Evolutionary conservation across 2,329 filamentous ascomycete genomes (phyloP), one percentile per base, ranked within the genome.

Genomic region (Fusarium falciforme): DNA sequence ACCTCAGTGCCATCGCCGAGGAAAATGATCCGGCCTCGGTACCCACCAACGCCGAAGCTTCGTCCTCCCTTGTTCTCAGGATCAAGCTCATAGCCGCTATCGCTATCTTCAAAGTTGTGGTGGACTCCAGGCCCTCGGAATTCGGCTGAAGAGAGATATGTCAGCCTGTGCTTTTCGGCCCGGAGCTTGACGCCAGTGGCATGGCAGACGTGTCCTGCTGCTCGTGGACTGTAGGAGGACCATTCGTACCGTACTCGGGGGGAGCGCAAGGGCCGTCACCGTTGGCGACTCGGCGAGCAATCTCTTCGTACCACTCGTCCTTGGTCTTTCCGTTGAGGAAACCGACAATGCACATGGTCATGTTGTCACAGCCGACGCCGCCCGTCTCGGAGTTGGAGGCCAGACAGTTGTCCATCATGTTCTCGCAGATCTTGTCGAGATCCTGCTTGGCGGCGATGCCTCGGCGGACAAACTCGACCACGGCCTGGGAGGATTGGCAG

Each of bases 321-420:
- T 97, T 97, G 78, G 92, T 93, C 88, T 94, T 95, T 83, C 96
- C 96, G 80, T 94, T 91, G 77, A 99, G 89, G 82, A 99, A 91
- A 76, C 93, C 96, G 80, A 99, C 87, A 76, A 99, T 89, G 78
- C 93, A 87, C 93, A 99, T 98, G 77, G 96, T 99, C 96, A 99
- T 99, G 88, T 99, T 99, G 87, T 99, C 96, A 84, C 96, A 99
- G 71, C 96, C 96, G 71, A 99, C 96, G 73, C 96, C 96, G 64
- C 96, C 96, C 35, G 96, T 98, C 85, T 99, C 96, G 76, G 95
- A 98, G 89, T 97, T 98, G 71, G 95, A 97, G 44, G 96, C 95
- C 75, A 99, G 89, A 82, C 96, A 99, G 87, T 98, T 99, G 87
- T 99, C 96, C 96, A 99, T 99, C 94, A 99, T 98, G 87, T 99